Conservation (phyloP, 495 filamentous ascomycete species). For the Usnea hakonensis region DNA sequence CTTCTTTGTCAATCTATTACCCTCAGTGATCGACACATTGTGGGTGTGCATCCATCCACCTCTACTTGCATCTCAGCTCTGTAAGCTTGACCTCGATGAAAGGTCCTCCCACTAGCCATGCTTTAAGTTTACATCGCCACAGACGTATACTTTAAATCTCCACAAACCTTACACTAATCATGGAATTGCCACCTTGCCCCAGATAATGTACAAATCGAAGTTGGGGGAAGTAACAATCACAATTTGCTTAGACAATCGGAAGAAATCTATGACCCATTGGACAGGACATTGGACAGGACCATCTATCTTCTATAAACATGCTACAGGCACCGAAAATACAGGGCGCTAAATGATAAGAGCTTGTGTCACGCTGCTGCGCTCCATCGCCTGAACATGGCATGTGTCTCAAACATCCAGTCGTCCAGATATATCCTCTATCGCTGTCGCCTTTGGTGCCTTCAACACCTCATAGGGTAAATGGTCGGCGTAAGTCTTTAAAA, state of each 20-base stretch:
- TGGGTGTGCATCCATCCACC: background rate
- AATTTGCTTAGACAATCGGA: background rate
- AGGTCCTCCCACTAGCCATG: no score
- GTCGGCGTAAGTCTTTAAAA: slow-evolving; percentile 21
- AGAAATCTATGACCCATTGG: background rate
- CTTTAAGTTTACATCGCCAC: background rate
- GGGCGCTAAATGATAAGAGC: background rate
- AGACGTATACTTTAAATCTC: background rate
- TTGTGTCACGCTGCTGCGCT: background rate
- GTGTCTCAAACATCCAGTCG: background rate
- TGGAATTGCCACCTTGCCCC: background rate
- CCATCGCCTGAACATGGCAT: background rate
- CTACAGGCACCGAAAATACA: background rate
- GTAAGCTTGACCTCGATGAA: background rate
- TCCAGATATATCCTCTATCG: background rate
- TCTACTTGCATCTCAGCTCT: background rate
- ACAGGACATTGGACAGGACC: background rate
- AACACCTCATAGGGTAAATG: background rate
- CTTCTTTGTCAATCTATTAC: background rate
- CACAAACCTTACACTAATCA: background rate
- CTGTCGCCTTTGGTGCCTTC: background rate
- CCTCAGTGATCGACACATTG: background rate
- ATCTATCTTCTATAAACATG: background rate
- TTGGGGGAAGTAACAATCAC: background rate
- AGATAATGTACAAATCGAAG: background rate